Evolutionary conservation across 2,329 filamentous ascomycete species (phyloP).

Genomic region (Myotisia sp.): DNA sequence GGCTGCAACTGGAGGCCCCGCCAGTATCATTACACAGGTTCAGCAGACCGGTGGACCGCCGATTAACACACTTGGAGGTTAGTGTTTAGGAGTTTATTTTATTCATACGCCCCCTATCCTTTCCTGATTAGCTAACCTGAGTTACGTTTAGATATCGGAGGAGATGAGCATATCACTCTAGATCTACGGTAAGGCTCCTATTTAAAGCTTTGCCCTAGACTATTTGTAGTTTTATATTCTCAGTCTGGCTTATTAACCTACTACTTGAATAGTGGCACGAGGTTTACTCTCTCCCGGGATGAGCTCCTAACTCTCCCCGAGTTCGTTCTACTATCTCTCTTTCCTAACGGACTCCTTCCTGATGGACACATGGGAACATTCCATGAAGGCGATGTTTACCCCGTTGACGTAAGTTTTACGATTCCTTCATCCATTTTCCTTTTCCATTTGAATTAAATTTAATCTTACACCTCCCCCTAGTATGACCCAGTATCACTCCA

Average conservation of each 20-base stretch:
- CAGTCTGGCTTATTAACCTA: conserved; percentile 6
- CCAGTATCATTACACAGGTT: conserved; percentile 98
- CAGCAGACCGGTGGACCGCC: conserved; percentile 78
- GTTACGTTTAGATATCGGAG: conserved; percentile 20
- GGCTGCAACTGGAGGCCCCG: conserved; percentile 89
- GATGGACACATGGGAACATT: conserved; percentile 92
- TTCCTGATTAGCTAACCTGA: too few relatives aligned
- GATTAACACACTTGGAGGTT: conserved; percentile 78
- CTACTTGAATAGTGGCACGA: conserved; percentile 33
- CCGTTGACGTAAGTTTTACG: conserved; percentile 77
- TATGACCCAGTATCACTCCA: conserved; percentile 93
- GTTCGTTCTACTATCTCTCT: conserved; percentile 93
- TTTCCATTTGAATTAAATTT: not conserved
- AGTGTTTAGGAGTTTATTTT: not conserved
- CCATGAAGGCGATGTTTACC: conserved; percentile 83
- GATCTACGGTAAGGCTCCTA: conserved; percentile 63
- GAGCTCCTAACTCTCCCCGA: conserved; percentile 91
- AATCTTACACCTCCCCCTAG: conserved; percentile 37
- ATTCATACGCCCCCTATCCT: too few relatives aligned
- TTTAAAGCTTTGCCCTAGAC: conserved; percentile 4
- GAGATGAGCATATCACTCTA: conserved; percentile 88
- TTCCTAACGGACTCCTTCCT: conserved; percentile 93
- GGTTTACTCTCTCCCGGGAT: conserved; percentile 86
- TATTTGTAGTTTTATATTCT: conserved; percentile 13
- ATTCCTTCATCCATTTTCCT: conserved; percentile 12